phyloP scores from a whole-genome alignment of 331 rosid species.

The Rosa hybrid region DNA sequence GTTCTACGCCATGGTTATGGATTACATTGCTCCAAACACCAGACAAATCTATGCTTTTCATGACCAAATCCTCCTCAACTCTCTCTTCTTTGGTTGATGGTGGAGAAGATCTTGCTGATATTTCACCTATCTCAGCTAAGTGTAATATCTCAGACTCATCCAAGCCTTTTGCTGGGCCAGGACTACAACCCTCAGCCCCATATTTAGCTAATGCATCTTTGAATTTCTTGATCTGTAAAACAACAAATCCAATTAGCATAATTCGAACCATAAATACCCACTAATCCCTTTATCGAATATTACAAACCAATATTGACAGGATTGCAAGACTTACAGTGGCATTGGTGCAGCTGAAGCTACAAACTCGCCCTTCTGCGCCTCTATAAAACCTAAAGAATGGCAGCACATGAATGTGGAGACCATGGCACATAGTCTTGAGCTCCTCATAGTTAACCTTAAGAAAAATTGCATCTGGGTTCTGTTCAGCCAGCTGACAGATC shows the following conservation, averaged over 20 bases:
- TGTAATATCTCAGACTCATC: constrained; percentile 58
- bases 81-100: constrained; percentile 28
- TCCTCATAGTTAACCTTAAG: constrained; percentile 72
- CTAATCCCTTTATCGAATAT: background rate
- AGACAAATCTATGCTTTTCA: constrained; percentile 31
- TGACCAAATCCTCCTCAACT: constrained; percentile 37
- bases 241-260: constrained; percentile 1
- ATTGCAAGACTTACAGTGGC: constrained; percentile 61
- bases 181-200: constrained; percentile 56
- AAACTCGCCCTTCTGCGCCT: constrained; percentile 74
- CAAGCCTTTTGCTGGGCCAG: constrained; percentile 73
- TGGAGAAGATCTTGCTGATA: constrained; percentile 28
- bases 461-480: constrained; percentile 53
- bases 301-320: background rate
- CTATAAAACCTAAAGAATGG: constrained; percentile 83
- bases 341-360: constrained; percentile 83
- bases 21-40: constrained; percentile 27
- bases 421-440: constrained; percentile 64
- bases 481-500: constrained; percentile 89
- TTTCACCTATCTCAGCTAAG: constrained; percentile 48
- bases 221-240: constrained; percentile 71
- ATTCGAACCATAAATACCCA: constrained; percentile 1
- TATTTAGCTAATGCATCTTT: constrained; percentile 71
- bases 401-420: constrained; percentile 68
- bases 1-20: constrained; percentile 15